Evolutionary conservation across 2,329 filamentous ascomycete genomes (phyloP), one percentile per base, ranked within the genome.

Genomic region (Monilinia aucupariae): DNA sequence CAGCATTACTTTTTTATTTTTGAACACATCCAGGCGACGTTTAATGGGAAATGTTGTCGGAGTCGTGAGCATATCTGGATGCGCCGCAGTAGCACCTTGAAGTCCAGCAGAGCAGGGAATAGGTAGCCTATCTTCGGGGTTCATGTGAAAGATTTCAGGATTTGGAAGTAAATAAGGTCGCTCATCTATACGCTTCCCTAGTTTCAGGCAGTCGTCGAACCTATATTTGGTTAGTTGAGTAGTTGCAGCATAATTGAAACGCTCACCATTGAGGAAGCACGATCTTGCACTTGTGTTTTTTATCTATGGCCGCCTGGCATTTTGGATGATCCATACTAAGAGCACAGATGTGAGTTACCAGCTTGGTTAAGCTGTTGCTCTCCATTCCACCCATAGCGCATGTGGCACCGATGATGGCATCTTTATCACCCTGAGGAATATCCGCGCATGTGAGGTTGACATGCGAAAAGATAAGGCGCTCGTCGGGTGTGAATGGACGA

Each of bases 151-250:
- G 41, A 96, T 89, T 68, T 96, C 91, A 1, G 94, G 90, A 68
- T 97, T 81, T 1, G 94, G 94, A 1, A 97, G 81, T 25, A 85
- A 78, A 73, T 99, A 99, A 0, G 94, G 94, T 8, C 80, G 78
- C 74, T 99, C 94, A 69, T 91, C 89, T 69, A 99, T 97, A 64
- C 90, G 86, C 75, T 91, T 92, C 56, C 93, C 92, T 34, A 99
- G 84, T 75, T 90, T 94, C 69, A 99, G 84, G 76, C 94, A 99
- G 74, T 97, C 93, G 70, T 97, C 93, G 73, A 99, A 97, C 92
- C 90, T 92, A 66, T 45, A 30, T 13, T 43, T 34, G n/a, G 63
- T 74, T 66, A 76, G 71, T 56, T 65, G 50, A 50, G 37, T 3
- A 41, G 22, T n/a, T 25, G 25, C n/a, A 8, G 6, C 10, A 34